These are phyloP conservation scores for Fusarium coicis DNA, from an alignment of 2,329 filamentous ascomycete genomes.

Conservation along the genomic window DNA sequence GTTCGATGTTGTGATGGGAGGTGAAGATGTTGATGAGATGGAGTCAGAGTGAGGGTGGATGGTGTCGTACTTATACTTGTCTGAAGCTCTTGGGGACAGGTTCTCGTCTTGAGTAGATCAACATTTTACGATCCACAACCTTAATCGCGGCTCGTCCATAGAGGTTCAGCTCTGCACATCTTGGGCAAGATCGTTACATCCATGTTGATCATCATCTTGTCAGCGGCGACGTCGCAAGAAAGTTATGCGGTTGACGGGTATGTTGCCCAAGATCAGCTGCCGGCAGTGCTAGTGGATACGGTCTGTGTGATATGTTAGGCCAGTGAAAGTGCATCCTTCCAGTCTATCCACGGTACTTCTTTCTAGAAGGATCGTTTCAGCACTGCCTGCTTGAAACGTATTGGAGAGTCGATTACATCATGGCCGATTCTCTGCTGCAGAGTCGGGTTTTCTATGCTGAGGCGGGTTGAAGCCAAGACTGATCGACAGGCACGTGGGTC, in stretches of 20 bases:
- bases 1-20: not conserved
- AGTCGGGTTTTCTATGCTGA: not conserved
- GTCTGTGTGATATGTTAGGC: not conserved
- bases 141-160: not conserved
- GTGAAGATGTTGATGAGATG: not conserved
- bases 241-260: not conserved
- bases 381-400: not conserved
- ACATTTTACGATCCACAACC: not conserved
- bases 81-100: not conserved
- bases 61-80: not conserved
- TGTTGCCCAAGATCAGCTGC: not conserved
- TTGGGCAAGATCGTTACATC: not conserved
- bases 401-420: slow-evolving; percentile 11
- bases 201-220: slow-evolving; percentile 7
- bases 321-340: slow-evolving; percentile 1
- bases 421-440: not conserved
- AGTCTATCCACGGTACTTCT: not conserved
- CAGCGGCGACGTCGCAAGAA: not conserved
- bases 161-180: not conserved
- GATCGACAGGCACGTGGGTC: slow-evolving; percentile 29
- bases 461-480: slow-evolving; percentile 6
- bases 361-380: not conserved
- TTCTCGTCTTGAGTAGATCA: not conserved
- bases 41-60: not conserved
- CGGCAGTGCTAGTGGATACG: not conserved